Conservation (phyloP, 2,329 filamentous ascomycete species). For the Neurospora sp. region DNA sequence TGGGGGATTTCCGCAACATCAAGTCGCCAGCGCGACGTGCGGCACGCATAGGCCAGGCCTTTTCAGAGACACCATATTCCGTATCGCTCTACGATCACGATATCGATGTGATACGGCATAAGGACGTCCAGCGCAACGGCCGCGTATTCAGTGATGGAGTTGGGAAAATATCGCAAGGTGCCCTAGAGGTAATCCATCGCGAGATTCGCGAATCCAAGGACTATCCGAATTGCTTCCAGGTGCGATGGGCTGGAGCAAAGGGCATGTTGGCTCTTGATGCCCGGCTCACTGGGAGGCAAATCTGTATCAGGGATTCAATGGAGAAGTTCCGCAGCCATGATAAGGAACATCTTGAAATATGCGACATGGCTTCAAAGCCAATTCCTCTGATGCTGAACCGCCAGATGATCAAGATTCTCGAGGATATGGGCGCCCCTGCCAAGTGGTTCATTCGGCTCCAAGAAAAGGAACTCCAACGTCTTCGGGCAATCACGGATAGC, state of each 20-base stretch:
- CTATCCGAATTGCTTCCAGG: conserved; percentile 60
- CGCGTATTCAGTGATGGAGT: conserved; percentile 71
- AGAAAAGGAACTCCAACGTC: conserved; percentile 44
- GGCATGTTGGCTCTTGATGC: conserved; percentile 67
- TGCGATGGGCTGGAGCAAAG: conserved; percentile 65
- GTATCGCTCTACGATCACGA: conserved; percentile 35
- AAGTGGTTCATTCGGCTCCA: conserved; percentile 57
- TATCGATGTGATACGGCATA: conserved; percentile 27
- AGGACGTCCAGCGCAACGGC: conserved; percentile 40
- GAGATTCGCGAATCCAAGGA: conserved; percentile 36
- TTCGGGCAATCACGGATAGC: conserved; percentile 49
- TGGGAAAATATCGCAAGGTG: conserved; percentile 56
- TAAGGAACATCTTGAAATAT: conserved; percentile 55
- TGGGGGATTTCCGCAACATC: conserved; percentile 43
- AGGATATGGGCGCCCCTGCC: conserved; percentile 57
- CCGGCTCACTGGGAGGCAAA: conserved; percentile 42
- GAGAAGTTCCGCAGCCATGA: conserved; percentile 58
- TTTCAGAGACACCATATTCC: conserved; percentile 62
- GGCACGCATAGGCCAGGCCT: conserved; percentile 55
- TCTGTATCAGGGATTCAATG: conserved; percentile 66
- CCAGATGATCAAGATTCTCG: conserved; percentile 76
- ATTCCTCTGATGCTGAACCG: conserved; percentile 65
- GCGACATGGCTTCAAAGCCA: conserved; percentile 56
- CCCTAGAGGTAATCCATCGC: conserved; percentile 51
- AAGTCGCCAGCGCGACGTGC: conserved; percentile 45